phyloP scores from a whole-genome alignment of 495 filamentous ascomycete species.

The Annulohypoxylon nitens region DNA sequence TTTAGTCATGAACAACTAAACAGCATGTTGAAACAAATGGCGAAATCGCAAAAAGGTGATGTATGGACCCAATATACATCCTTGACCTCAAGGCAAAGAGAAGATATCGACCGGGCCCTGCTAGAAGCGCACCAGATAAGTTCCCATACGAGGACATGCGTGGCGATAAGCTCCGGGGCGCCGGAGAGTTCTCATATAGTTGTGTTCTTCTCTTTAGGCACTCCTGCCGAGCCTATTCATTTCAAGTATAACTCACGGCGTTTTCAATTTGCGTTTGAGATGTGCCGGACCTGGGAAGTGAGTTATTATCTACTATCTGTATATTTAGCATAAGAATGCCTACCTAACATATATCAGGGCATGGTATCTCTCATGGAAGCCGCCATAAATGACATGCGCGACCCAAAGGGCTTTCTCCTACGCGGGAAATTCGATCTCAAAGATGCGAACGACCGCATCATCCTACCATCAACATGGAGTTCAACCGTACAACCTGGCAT shows the following conservation, averaged over 20 bases:
- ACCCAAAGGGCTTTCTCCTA: background rate
- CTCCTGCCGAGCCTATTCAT: conserved; percentile 7
- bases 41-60: background rate
- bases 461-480: conserved; percentile 21
- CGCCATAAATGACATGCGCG: background rate
- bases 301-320: background rate
- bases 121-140: conserved; percentile 15
- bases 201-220: conserved; percentile 18
- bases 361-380: conserved; percentile 20
- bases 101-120: conserved; percentile 6
- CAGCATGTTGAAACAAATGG: background rate
- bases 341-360: conserved; percentile 9
- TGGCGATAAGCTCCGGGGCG: conserved; percentile 18
- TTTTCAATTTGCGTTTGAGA: conserved; percentile 28
- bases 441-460: background rate
- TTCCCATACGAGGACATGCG: conserved; percentile 10
- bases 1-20: conserved; percentile 13
- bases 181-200: background rate
- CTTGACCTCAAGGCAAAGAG: conserved; percentile 8
- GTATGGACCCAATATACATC: conserved; percentile 24
- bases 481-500: conserved; percentile 18
- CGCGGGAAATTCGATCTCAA: background rate
- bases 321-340: background rate
- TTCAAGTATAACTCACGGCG: background rate
- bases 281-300: conserved; percentile 38